phyloP scores from a whole-genome alignment of 2,329 filamentous ascomycete species.

The Bipolaris zeicola region DNA sequence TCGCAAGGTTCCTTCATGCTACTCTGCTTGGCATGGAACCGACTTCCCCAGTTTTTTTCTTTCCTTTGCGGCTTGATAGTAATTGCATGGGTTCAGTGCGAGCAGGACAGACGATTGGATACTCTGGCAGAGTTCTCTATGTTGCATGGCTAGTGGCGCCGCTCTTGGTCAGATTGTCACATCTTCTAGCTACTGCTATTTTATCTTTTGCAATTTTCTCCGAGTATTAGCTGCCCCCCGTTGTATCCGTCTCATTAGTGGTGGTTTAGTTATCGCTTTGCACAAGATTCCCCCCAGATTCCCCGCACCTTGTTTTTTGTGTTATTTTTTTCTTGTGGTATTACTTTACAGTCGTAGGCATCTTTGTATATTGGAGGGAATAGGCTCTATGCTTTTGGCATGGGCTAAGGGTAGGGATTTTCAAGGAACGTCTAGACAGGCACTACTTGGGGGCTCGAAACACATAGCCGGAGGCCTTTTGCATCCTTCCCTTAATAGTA shows the following conservation, averaged over 20 bases:
- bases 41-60: constrained; percentile 22
- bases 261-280: constrained; percentile 28
- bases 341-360: constrained; percentile 23
- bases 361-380: constrained; percentile 23
- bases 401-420: constrained; percentile 9
- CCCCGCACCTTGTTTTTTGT: constrained; percentile 18
- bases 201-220: constrained; percentile 18
- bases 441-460: constrained; percentile 16
- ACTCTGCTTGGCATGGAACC: constrained; percentile 23
- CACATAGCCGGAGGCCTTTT: constrained; percentile 18
- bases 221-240: constrained; percentile 15
- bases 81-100: constrained; percentile 37
- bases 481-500: constrained; percentile 37
- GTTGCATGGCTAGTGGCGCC: constrained; percentile 31
- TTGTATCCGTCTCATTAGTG: constrained; percentile 22
- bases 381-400: constrained; percentile 17
- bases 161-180: constrained; percentile 24
- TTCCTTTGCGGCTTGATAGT: constrained; percentile 29
- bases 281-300: constrained; percentile 38
- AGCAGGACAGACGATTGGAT: constrained; percentile 24
- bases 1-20: constrained; percentile 26
- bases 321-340: constrained; percentile 1
- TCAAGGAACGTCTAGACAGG: constrained; percentile 15
- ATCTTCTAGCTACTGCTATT: constrained; percentile 1
- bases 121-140: constrained; percentile 18